Conservation (phyloP, 345 rosid genomes). For the Boechera stricta region DNA sequence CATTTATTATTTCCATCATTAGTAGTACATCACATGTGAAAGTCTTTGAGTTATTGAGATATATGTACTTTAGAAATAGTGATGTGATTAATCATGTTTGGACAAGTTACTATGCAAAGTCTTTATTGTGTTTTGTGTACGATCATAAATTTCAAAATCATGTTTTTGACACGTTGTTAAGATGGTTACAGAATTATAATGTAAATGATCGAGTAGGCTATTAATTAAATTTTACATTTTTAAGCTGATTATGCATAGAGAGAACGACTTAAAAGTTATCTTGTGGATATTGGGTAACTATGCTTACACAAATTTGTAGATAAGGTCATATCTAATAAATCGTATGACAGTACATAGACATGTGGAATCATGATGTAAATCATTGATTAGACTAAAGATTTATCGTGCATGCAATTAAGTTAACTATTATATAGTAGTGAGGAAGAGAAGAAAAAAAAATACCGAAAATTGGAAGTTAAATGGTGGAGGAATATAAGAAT, state of each 20-base stretch:
- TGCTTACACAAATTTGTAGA: constrained; percentile 3
- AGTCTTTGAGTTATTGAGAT: not conserved
- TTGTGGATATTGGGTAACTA: not conserved
- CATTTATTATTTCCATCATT: not conserved
- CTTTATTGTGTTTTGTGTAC: not conserved
- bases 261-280: not conserved
- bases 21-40: constrained; percentile 18
- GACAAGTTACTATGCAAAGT: constrained; percentile 17
- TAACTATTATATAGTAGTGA: not conserved
- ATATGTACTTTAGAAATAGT: not conserved
- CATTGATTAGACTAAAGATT: not conserved
- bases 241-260: not conserved
- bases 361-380: not conserved
- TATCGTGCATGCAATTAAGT: constrained; percentile 8
- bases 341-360: not conserved
- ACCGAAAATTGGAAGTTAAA: constrained; percentile 73
- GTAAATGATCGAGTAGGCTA: not conserved
- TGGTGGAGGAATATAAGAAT: constrained; percentile 81
- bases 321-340: too few relatives aligned
- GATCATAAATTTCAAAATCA: not conserved
- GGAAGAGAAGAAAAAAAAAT: constrained; percentile 14
- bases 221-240: not conserved
- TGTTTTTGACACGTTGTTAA: constrained; percentile 13
- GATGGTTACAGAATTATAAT: not conserved
- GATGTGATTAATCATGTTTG: constrained; percentile 14